These are phyloP conservation scores for Akanthomyces uredinophilus DNA, from an alignment of 2,329 filamentous ascomycete genomes.

Conservation along the genomic window DNA sequence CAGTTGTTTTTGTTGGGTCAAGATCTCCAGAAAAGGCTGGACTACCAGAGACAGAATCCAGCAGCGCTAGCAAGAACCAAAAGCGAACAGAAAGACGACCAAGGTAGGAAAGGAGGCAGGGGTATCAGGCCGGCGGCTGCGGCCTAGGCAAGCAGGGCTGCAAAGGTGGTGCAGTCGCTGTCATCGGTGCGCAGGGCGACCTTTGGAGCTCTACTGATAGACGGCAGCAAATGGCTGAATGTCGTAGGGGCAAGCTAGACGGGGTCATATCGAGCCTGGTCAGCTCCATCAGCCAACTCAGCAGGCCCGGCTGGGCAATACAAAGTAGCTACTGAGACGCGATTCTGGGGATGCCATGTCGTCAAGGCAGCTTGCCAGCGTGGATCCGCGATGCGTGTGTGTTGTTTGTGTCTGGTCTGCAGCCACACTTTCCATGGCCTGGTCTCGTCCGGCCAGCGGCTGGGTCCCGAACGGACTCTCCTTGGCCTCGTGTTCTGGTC, in stretches of 20 bases:
- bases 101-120: background rate
- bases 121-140: background rate
- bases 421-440: constrained; percentile 1
- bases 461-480: background rate
- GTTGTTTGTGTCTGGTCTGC: constrained; percentile 2
- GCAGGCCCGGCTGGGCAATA: background rate
- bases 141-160: background rate
- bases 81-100: background rate
- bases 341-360: background rate
- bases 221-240: background rate
- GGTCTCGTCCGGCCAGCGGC: constrained; percentile 5
- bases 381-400: background rate
- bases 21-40: constrained; percentile 1
- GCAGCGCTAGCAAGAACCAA: constrained; percentile 7
- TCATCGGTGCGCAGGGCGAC: no score
- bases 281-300: background rate
- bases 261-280: constrained; percentile 4
- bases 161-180: background rate
- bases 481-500: background rate
- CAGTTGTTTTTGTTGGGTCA: constrained; percentile 1
- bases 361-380: background rate
- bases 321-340: background rate
- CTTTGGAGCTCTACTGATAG: background rate
- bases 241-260: constrained; percentile 1
- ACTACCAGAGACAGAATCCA: background rate